Base-by-base conservation (phyloP, 2,329 filamentous ascomycete genomes). In the Exophiala aquamarina region DNA sequence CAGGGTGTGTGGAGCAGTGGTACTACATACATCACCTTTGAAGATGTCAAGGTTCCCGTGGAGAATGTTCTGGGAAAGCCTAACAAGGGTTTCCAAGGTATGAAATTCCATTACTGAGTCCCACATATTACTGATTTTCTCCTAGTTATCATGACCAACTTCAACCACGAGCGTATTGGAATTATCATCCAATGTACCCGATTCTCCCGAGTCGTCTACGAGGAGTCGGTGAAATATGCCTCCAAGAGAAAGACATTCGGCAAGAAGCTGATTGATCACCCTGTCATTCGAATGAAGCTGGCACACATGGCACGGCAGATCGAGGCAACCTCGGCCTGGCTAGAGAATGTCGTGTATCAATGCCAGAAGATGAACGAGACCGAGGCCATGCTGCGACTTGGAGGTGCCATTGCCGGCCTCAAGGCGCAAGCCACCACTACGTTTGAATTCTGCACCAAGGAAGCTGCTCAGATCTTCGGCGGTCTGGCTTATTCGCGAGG, bases 1-100 rank as follows among this genome's bases (percentile, higher is more conserved):
- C 91, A 96, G 72, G 93, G 93, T 70, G 91, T 97, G 23, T 95
- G 91, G 88, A 90, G 86, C 54, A 89, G 83, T 58, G 93, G 93
- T 44, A 97, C 93, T 13, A 96, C 93, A 23, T 98, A 97, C 71
- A 85, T 98, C 66, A 96, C 92, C 34, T 97, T 97, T 59, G 93
- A 98, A 70, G 93, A 98, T 66, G 93, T 97, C 71, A 97, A 97
- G 77, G 93, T 98, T 0, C 93, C 93, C 1, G 93, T 97, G n/a
- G 92, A 95, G 79, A 97, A 98, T 75, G 71, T 98, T 61, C 84
- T 98, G 51, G 93, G 93, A 72, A 97, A 96, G 77, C 86, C 95
- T 75, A 95, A 98, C 78, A 86, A 95, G 69, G 93, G 93, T 31
- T 98, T 98, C 82, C 89, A 91, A 73, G 80, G 81, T 83, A 50